Percentiles rank a stretch among this genome's conserved stretches.
phyloP scores from a whole-genome alignment of 768 basidiomycete genomes.

The Boletus sp. region DNA sequence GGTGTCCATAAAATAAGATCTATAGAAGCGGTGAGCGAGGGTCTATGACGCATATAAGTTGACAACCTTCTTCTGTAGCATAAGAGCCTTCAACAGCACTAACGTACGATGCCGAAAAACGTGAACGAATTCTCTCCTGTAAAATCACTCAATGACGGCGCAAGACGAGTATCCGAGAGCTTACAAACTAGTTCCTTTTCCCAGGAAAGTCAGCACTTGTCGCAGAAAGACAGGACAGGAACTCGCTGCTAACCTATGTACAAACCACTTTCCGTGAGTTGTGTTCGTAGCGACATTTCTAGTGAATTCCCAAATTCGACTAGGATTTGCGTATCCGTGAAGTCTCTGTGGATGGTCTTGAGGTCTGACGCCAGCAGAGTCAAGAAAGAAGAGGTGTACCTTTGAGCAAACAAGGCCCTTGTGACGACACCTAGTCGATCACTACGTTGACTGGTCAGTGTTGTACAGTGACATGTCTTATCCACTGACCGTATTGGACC shows the following conservation, averaged over 20 bases:
- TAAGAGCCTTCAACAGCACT: constrained; percentile 89
- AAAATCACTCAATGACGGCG: constrained; percentile 1
- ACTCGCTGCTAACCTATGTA: constrained; percentile 79
- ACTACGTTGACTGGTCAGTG: constrained; percentile 37
- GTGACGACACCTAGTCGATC: constrained; percentile 96
- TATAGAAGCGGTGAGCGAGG: constrained; percentile 31
- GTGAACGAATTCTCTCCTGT: constrained; percentile 87
- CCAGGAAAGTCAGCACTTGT: constrained; percentile 8
- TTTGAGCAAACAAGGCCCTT: constrained; percentile 83
- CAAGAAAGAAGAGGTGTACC: constrained; percentile 35
- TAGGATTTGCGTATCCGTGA: constrained; percentile 83
- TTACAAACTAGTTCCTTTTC: constrained; percentile 69
- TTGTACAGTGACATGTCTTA: neutral
- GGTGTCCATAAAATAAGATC: constrained; percentile 97
- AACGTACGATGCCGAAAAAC: constrained; percentile 91
- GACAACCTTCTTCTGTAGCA: constrained; percentile 87
- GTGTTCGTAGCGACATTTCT: constrained; percentile 69
- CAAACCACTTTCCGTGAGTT: constrained; percentile 88
- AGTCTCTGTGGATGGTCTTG: constrained; percentile 55
- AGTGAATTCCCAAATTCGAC: constrained; percentile 81
- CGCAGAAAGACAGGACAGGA: neutral
- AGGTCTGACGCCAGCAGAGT: neutral
- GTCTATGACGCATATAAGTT: neutral
- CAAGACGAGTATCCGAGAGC: constrained; percentile 16
- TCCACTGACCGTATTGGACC: constrained; percentile 79